phyloP scores from a whole-genome alignment of 805 yeast species.

The Candida maltosa region DNA sequence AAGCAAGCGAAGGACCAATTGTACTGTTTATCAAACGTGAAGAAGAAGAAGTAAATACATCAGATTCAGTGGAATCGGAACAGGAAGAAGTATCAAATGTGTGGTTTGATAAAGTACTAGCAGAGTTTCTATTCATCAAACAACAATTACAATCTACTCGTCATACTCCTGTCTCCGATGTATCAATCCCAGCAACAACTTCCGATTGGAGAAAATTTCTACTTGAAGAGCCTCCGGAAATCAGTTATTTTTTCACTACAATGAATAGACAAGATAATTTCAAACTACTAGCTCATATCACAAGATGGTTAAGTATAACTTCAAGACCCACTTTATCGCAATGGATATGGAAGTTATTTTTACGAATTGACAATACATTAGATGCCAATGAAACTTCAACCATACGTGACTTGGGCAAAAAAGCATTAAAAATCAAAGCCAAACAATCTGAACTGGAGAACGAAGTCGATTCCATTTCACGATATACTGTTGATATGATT shows the following conservation, averaged over 20 bases:
- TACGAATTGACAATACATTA: constrained; percentile 32
- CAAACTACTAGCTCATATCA: constrained; percentile 30
- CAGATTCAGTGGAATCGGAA: too few relatives aligned
- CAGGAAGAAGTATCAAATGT: too few relatives aligned
- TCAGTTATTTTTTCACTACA: constrained; percentile 14
- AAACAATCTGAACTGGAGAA: constrained; percentile 8
- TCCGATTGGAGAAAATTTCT: constrained; percentile 8
- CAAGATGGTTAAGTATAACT: constrained; percentile 36
- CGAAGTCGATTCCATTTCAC: constrained; percentile 10
- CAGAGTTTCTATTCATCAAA: constrained; percentile 6
- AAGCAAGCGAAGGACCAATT: constrained; percentile 23
- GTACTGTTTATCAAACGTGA: constrained; percentile 12
- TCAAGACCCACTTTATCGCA: constrained; percentile 21
- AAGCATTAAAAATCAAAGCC: constrained; percentile 27
- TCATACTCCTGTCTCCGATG: background rate
- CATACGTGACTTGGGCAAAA: constrained; percentile 34
- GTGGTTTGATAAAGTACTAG: constrained; percentile 10
- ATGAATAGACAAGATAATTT: constrained; percentile 31
- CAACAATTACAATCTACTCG: background rate
- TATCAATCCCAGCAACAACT: background rate
- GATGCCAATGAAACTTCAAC: constrained; percentile 31
- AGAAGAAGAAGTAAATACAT: too few relatives aligned
- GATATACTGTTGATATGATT: constrained; percentile 28
- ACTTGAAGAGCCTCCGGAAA: constrained; percentile 27
- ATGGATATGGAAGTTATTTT: constrained; percentile 35